A percentile compares a stretch with the other conserved stretches of the same genome.
Conservation (phyloP, 2,329 filamentous ascomycete species). For the Penicillium concentricum region DNA sequence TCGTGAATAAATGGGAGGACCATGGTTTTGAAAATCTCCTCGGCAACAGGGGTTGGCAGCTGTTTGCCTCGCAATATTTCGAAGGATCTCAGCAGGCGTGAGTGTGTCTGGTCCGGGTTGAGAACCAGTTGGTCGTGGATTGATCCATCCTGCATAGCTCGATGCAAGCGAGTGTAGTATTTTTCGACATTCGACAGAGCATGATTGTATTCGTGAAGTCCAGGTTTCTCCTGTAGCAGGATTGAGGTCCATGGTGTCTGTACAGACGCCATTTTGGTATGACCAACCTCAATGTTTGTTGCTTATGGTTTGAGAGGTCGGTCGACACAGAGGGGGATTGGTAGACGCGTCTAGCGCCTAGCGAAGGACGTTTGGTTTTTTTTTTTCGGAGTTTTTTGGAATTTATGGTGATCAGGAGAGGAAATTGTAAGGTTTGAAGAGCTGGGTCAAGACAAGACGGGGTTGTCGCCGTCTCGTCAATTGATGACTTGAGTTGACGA, state of each 20-base stretch:
- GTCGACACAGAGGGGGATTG: background rate
- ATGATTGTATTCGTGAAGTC: conserved; percentile 10
- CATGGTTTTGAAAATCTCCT: conserved; percentile 9
- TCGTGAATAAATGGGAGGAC: conserved; percentile 7
- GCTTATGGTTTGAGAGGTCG: background rate
- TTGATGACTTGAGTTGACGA: background rate
- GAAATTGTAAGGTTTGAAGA: background rate
- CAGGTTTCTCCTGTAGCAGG: conserved; percentile 7
- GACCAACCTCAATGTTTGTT: background rate
- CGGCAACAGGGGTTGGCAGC: conserved; percentile 1
- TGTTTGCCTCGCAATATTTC: conserved; percentile 4
- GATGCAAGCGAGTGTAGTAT: conserved; percentile 6
- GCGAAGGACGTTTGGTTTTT: background rate
- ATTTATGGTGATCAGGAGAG: background rate
- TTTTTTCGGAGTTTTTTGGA: too few relatives aligned
- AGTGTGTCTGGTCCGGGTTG: conserved; percentile 5
- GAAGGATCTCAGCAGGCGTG: conserved; percentile 12
- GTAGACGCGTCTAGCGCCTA: background rate
- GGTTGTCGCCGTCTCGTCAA: background rate
- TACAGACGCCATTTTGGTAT: conserved; percentile 1
- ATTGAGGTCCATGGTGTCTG: conserved; percentile 2
- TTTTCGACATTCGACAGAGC: conserved; percentile 4
- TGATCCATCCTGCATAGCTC: conserved; percentile 2
- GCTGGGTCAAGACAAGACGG: background rate
- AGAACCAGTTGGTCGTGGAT: conserved; percentile 9